phyloP scores from a whole-genome alignment of 2,329 filamentous ascomycete genomes.

The Tolypocladium tropicale region DNA sequence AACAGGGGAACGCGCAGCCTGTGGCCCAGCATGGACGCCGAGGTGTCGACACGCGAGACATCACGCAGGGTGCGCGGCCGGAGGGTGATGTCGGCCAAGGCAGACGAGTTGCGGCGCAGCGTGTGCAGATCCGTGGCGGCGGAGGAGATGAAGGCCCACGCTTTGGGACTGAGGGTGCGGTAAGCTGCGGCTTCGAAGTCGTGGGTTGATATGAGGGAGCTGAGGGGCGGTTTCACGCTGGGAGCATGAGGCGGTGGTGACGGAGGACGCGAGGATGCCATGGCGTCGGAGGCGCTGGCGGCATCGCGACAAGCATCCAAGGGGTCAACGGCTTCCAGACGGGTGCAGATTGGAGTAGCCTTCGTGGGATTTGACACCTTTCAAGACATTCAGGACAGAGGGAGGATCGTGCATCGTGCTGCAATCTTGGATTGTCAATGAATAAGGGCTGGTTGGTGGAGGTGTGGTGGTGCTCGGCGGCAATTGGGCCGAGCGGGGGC shows the following conservation, averaged over 20 bases:
- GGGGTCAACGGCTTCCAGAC: not conserved
- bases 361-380: not conserved
- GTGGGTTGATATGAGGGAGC: slow-evolving; percentile 21
- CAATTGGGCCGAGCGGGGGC: not conserved
- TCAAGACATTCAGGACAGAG: not conserved
- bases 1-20: slow-evolving; percentile 47
- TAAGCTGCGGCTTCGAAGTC: slow-evolving; percentile 52
- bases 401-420: not conserved
- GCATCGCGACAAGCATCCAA: not conserved
- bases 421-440: not conserved
- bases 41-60: slow-evolving; percentile 40
- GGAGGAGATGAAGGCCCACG: slow-evolving; percentile 61
- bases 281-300: not conserved
- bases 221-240: slow-evolving; percentile 6
- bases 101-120: slow-evolving; percentile 41
- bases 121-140: slow-evolving; percentile 53
- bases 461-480: not conserved
- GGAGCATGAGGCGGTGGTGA: not conserved
- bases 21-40: slow-evolving; percentile 43
- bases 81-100: slow-evolving; percentile 46
- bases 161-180: slow-evolving; percentile 45
- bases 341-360: not conserved
- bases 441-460: not conserved
- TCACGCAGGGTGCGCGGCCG: slow-evolving; percentile 48
- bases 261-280: not conserved